Evolutionary conservation across 768 basidiomycete genomes (phyloP), one percentile per base, ranked within the genome.

Genomic region (Rhodotorula taiwanensis): DNA sequence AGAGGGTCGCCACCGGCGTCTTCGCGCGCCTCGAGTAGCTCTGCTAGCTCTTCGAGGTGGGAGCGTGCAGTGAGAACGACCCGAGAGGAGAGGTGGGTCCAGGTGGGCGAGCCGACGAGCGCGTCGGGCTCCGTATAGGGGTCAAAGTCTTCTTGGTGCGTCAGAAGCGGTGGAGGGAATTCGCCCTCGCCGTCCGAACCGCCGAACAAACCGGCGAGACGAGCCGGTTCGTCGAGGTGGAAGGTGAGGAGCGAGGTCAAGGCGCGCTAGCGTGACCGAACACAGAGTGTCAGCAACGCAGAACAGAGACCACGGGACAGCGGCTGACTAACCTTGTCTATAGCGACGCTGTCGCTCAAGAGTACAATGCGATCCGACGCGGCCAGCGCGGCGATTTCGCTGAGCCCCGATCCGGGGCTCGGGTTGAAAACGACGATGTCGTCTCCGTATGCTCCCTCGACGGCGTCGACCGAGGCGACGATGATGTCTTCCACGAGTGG

Each of bases 271-370:
- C 31, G 25, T 31, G 7, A 25, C 14, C 6, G 14, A 28, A 5
- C 21, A 5, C 18, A 13, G 8, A 21, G 34, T 23, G 16, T 15
- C 25, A 15, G 20, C 10, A 6, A 16, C 13, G 14, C 14, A 33
- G 13, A 2, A 34, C 2, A 27, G 7, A 25, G 16, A 52, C 21
- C 15, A 15, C 23, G 20, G 23, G 39, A 6, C 4, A 23, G 31
- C 15, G 28, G 23, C n/a, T n/a, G 33, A 43, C 55, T 33, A 28
- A 62, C 65, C 60, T 66, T 66, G 60, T 66, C 65, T 33, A 60
- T 42, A n/a, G 31, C 23, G 21, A 66, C 56, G 49, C 48, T 62
- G 43, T 66, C 65, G 60, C 65, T 66, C 8, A 66, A 31, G 5
- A 66, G 15, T 2, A 66, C 36, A 2, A 66, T 56, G 0, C 41